Conservation (phyloP, 805 yeast genomes). For the Candida hungchunana region DNA sequence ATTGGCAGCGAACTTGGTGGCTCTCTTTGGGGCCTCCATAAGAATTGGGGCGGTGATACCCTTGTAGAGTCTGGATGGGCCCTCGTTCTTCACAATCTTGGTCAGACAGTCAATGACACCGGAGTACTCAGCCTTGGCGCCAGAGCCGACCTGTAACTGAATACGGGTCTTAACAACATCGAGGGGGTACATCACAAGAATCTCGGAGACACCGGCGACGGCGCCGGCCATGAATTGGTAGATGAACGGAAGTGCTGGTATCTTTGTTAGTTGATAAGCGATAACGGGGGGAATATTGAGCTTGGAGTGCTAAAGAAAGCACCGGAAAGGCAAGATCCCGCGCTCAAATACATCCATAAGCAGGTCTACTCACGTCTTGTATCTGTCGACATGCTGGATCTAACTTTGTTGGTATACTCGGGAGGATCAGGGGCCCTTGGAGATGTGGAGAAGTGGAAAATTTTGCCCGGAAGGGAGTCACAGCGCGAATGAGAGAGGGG, state of each 20-base stretch:
- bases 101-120: conserved; percentile 83
- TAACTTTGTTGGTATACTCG: no score
- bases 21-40: conserved; percentile 99
- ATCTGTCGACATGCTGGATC: conserved; percentile 10
- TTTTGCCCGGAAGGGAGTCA: conserved; percentile 6
- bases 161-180: conserved; percentile 97
- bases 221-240: conserved; percentile 94
- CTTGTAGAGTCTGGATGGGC: conserved; percentile 76
- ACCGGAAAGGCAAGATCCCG: conserved; percentile 2
- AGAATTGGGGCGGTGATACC: conserved; percentile 95
- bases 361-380: conserved; percentile 13
- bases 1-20: conserved; percentile 96
- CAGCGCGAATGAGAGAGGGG: conserved; percentile 1
- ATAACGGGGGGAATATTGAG: not conserved
- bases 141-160: conserved; percentile 65
- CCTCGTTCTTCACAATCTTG: conserved; percentile 84
- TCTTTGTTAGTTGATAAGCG: not conserved
- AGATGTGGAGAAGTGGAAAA: conserved; percentile 13
- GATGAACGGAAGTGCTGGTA: conserved; percentile 71
- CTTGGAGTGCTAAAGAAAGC: not conserved
- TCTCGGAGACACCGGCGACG: conserved; percentile 95
- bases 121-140: conserved; percentile 55
- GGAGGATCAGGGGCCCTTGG: no score
- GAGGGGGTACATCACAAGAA: conserved; percentile 91
- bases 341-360: not conserved